phyloP scores from a whole-genome alignment of 257 asterid genomes.

The Agastache rugosa region DNA sequence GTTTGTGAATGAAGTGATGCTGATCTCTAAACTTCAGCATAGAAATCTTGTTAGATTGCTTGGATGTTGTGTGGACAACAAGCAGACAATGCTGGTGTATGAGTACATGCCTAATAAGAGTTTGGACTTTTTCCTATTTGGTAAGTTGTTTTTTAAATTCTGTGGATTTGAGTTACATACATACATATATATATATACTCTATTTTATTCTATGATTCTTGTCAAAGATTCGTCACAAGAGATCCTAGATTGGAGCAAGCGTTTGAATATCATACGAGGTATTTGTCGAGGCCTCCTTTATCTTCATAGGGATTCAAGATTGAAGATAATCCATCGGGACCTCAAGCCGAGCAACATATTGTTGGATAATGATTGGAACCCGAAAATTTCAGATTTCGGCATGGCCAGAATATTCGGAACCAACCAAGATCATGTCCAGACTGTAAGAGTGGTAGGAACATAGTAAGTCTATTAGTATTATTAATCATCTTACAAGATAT shows the following conservation, averaged over 20 bases:
- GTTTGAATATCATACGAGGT: neutral
- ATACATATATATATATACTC: too few relatives aligned
- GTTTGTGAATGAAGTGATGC: conserved; percentile 8
- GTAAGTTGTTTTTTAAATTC: neutral
- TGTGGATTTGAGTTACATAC: neutral
- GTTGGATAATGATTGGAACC: conserved; percentile 4
- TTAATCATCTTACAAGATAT: neutral
- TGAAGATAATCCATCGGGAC: conserved; percentile 16
- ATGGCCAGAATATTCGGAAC: neutral
- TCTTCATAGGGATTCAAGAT: conserved; percentile 5
- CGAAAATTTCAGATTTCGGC: neutral
- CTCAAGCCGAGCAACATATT: conserved; percentile 15
- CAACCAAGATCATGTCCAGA: neutral
- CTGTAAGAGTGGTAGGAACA: conserved; percentile 10
- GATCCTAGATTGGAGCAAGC: conserved; percentile 2
- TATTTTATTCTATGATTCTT: neutral
- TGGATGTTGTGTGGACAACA: conserved; percentile 7
- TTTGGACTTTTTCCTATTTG: conserved; percentile 3
- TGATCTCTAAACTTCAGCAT: conserved; percentile 5
- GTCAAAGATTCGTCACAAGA: neutral
- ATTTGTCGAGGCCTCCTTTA: conserved; percentile 7
- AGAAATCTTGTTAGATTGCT: neutral
- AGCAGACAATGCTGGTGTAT: neutral
- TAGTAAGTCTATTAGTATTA: neutral
- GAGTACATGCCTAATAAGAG: conserved; percentile 11